phyloP scores from a whole-genome alignment of 1,139 yeast species.

The Diutina ranongensis region DNA sequence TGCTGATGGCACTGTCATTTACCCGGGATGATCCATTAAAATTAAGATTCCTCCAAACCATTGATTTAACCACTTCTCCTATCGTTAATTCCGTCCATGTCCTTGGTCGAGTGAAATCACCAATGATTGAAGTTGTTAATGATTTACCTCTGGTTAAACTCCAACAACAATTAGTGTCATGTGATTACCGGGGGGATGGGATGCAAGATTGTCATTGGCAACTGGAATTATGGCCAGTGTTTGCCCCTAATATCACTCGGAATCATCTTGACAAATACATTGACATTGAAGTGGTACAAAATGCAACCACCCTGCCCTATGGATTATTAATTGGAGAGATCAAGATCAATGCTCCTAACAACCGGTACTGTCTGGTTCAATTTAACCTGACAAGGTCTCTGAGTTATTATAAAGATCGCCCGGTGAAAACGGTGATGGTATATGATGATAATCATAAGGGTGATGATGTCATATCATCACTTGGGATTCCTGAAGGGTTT shows the following conservation, averaged over 20 bases:
- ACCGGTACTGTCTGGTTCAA: conserved; percentile 48
- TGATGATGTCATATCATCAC: conserved; percentile 6
- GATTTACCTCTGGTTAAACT: conserved; percentile 57
- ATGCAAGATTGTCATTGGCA: conserved; percentile 41
- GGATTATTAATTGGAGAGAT: conserved; percentile 61
- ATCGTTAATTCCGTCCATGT: conserved; percentile 30
- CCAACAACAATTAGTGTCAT: conserved; percentile 18
- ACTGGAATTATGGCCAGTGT: conserved; percentile 38
- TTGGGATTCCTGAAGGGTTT: conserved; percentile 35
- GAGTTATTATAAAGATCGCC: conserved; percentile 24
- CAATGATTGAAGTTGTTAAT: conserved; percentile 24
- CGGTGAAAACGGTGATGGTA: conserved; percentile 50
- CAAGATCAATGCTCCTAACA: conserved; percentile 44
- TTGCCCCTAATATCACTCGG: conserved; percentile 26
- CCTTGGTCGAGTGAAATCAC: conserved; percentile 40
- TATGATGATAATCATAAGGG: conserved; percentile 21
- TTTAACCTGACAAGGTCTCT: conserved; percentile 34
- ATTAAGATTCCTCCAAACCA: conserved; percentile 50
- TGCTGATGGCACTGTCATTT: conserved; percentile 40
- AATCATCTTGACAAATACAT: conserved; percentile 29
- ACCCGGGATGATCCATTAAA: conserved; percentile 53
- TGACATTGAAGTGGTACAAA: conserved; percentile 35
- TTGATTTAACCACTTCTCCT: conserved; percentile 26
- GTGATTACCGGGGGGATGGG: conserved; percentile 31
- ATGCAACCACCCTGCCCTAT: conserved; percentile 37